phyloP scores from a whole-genome alignment of 768 basidiomycete species.

The Pulveroboletus frians region DNA sequence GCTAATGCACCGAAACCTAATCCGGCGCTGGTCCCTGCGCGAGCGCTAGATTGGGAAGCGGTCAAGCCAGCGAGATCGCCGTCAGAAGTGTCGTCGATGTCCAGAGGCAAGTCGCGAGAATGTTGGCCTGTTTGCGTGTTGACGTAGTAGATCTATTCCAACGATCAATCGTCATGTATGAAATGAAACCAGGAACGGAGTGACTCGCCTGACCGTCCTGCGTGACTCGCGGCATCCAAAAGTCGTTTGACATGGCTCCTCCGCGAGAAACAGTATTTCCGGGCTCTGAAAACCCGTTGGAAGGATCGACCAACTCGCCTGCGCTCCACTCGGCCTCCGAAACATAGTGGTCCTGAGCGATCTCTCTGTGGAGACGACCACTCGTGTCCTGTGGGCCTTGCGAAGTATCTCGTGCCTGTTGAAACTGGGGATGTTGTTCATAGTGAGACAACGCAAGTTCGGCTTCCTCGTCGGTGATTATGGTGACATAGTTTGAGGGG shows the following conservation, averaged over 20 bases:
- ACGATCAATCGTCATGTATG: not conserved
- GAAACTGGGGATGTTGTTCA: slow-evolving; percentile 10
- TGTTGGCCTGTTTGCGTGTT: slow-evolving; percentile 85
- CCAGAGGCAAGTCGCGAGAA: slow-evolving; percentile 78
- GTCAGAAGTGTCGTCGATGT: slow-evolving; percentile 61
- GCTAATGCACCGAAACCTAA: slow-evolving; percentile 39
- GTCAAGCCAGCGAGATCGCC: slow-evolving; percentile 57
- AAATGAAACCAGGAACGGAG: not conserved
- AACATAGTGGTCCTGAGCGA: slow-evolving; percentile 23
- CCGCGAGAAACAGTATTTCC: slow-evolving; percentile 26
- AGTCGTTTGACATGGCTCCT: slow-evolving; percentile 55
- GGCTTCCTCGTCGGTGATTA: slow-evolving; percentile 76
- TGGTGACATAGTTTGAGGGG: slow-evolving; percentile 88
- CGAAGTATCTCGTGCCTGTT: slow-evolving; percentile 10
- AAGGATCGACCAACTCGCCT: slow-evolving; percentile 25
- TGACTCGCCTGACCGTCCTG: slow-evolving; percentile 71
- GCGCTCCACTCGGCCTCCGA: slow-evolving; percentile 47
- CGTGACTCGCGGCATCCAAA: slow-evolving; percentile 88
- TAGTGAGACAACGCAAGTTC: slow-evolving; percentile 51
- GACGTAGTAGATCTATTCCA: slow-evolving; percentile 84
- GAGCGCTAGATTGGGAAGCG: slow-evolving; percentile 48
- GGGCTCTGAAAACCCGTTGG: slow-evolving; percentile 35
- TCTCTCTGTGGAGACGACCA: slow-evolving; percentile 9
- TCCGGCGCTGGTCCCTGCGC: slow-evolving; percentile 49
- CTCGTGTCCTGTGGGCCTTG: slow-evolving; percentile 14